phyloP scores from a whole-genome alignment of 2,329 filamentous ascomycete genomes.

The Fusarium sp. region DNA sequence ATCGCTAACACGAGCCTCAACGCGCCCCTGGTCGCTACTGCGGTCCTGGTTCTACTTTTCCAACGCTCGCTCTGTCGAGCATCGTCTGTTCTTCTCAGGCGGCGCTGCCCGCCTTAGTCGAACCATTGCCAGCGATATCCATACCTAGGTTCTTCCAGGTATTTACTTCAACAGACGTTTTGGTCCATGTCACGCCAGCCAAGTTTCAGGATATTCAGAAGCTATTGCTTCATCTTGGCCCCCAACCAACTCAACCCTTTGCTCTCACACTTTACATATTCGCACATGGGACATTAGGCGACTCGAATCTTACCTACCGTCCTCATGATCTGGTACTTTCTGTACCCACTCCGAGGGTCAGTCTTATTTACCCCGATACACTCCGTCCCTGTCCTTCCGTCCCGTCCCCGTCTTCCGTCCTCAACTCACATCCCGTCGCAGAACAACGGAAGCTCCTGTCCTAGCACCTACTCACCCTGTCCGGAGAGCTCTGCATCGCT shows the following conservation, averaged over 20 bases:
- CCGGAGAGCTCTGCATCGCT: conserved; percentile 71
- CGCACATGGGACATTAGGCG: conserved; percentile 41
- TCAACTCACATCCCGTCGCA: conserved; percentile 50
- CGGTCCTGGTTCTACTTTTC: conserved; percentile 11
- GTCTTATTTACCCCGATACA: conserved; percentile 49
- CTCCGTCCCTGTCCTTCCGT: conserved; percentile 22
- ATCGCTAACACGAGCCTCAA: conserved; percentile 38
- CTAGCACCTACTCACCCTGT: conserved; percentile 73
- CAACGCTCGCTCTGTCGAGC: conserved; percentile 22
- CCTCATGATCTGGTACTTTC: conserved; percentile 79
- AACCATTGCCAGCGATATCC: conserved; percentile 30
- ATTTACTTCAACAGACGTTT: conserved; percentile 23
- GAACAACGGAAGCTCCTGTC: conserved; percentile 78
- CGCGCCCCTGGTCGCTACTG: conserved; percentile 26
- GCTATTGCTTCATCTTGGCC: conserved; percentile 19
- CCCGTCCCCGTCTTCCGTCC: conserved; percentile 19
- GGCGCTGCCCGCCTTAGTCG: conserved; percentile 35
- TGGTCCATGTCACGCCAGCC: conserved; percentile 42
- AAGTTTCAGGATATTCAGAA: conserved; percentile 22
- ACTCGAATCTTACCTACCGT: conserved; percentile 32
- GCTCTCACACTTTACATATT: conserved; percentile 17
- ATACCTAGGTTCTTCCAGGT: background rate
- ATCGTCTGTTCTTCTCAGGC: conserved; percentile 34
- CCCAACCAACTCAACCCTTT: conserved; percentile 10
- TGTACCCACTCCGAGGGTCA: conserved; percentile 81